Base-by-base conservation (phyloP, 176 grass and related monocot genomes). In the Themeda triandra region DNA sequence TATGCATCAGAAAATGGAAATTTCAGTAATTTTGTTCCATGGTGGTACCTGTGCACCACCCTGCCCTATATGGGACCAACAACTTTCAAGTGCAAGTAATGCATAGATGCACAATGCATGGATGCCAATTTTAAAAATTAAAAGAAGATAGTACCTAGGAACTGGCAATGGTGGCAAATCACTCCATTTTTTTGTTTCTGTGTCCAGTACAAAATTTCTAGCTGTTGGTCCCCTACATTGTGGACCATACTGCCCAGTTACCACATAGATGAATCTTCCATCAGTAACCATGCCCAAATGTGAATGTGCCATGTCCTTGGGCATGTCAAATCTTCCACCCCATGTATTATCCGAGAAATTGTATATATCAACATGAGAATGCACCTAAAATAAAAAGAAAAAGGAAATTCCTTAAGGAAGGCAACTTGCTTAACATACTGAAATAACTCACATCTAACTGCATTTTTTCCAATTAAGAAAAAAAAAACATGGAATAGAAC, bases 291-390 rank as follows among this genome's bases (percentile, higher is more conserved):
- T 99, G 53, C 96, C 96, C 51, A 99, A 77, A 92, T 99, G 91
- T 70, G 96, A 99, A 92, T 99, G 96, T 78, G 93, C 96, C 96
- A 99, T 99, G 79, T 94, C 91, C 75, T 96, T 92, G 40, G 96
- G 93, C 91, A 99, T 96, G 86, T 89, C 89, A 68, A 99, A 99
- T 54, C 86, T 90, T 72, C 80, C 91, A 81, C 89, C 93, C 96
- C 96, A 99, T 84, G 93, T 88, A 81, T 96, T 94, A 78, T 94
- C 87, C 31, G 81, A 86, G 90, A 99, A 99, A 86, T 96, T 96
- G 85, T 96, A 99, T 56, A 99, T 77, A 79, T 99, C 96, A 60
- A 99, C 91, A 63, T 99, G 93, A 81, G 96, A 99, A 88, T 99
- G 93, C 41, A 96, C 96, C 96, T 99, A 84, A 85, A 74, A 89